A percentile compares a stretch with the other conserved stretches of the same genome.
Conservation (phyloP, 2,329 filamentous ascomycete species). For the Xylaria multiplex region DNA sequence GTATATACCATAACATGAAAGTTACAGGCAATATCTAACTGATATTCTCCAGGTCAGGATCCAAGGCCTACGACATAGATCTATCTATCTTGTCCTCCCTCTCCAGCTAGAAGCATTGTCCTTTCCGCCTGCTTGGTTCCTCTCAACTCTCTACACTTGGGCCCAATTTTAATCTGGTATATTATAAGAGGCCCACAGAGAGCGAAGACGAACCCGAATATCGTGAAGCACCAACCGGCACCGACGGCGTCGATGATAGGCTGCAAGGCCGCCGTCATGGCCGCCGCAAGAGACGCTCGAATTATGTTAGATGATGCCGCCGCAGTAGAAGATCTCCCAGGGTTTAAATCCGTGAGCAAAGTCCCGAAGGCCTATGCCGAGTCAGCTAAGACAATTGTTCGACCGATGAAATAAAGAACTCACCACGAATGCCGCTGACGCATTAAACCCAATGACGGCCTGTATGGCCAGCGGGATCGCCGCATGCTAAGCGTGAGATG, state of each 20-base stretch:
- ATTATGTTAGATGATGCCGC: conserved; percentile 42
- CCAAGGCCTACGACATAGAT: background rate
- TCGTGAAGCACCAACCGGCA: conserved; percentile 42
- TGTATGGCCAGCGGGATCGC: conserved; percentile 30
- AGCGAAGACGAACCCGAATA: conserved; percentile 36
- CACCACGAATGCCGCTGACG: conserved; percentile 36
- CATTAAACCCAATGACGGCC: conserved; percentile 30
- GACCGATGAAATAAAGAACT: background rate
- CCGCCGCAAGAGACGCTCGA: conserved; percentile 38
- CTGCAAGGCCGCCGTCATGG: conserved; percentile 34
- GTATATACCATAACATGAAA: background rate
- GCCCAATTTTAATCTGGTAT: conserved; percentile 30
- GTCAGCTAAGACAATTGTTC: background rate
- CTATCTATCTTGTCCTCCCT: background rate
- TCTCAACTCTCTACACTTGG: conserved; percentile 32
- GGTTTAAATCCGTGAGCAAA: conserved; percentile 38
- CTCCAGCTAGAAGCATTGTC: background rate
- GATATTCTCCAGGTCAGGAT: background rate
- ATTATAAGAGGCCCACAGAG: conserved; percentile 36
- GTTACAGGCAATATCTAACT: background rate
- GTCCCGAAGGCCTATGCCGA: conserved; percentile 31
- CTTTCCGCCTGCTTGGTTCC: conserved; percentile 1
- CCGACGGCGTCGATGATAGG: conserved; percentile 38
- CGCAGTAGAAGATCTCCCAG: conserved; percentile 38
- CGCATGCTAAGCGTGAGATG: conserved; percentile 24